Base-by-base conservation (phyloP, 2,329 filamentous ascomycete species). In the Colletotrichum australisinense region DNA sequence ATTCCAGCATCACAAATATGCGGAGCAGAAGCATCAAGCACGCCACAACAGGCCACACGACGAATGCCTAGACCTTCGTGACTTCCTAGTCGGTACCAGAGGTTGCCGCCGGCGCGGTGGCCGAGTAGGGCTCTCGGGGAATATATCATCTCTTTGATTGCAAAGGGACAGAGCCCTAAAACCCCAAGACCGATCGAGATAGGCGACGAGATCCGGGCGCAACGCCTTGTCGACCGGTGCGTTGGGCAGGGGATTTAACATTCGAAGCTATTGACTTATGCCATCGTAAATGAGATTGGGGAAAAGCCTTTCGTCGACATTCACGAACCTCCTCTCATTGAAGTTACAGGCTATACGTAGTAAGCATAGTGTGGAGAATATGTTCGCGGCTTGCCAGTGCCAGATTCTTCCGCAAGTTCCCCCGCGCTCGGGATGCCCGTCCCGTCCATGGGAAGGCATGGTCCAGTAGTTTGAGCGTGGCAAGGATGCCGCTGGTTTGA, bases 171-270 rank as follows among this genome's bases (percentile, higher is more conserved):
- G 56, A 67, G 63, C 46, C 26, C 32, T 19, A 71, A 16, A n/a
- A 60, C 52, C 19, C 42, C 53, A 60, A 49, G 58, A 72, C 59
- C 42, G 38, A 55, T 55, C 30, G 19, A 69, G 70, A 72, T 64
- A 60, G 55, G 66, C 35, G 70, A 69, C 32, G 59, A 69, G 53
- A 64, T 69, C 59, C 42, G 59, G 70, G 70, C 59, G 69, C 58
- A 69, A 57, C 26, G 69, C 65, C 69, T 58, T 65, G 63, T 69
- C 24, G 49, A 59, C 58, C 53, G 65, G 65, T 38, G 59, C 42
- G 38, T 53, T 26, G 65, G 16, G 30, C 14, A 46, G 32, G 16
- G 22, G 22, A 19, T 22, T 14, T 16, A 22, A 35, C 19, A 14
- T 28, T 53, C 11, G 24, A 3, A 6, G 42, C 42, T 49, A 32